Percentiles rank a stretch among this genome's conserved stretches.
Evolutionary conservation across 148 eudicot genomes (phyloP).

Genomic region (Arctostaphylos glauca): DNA sequence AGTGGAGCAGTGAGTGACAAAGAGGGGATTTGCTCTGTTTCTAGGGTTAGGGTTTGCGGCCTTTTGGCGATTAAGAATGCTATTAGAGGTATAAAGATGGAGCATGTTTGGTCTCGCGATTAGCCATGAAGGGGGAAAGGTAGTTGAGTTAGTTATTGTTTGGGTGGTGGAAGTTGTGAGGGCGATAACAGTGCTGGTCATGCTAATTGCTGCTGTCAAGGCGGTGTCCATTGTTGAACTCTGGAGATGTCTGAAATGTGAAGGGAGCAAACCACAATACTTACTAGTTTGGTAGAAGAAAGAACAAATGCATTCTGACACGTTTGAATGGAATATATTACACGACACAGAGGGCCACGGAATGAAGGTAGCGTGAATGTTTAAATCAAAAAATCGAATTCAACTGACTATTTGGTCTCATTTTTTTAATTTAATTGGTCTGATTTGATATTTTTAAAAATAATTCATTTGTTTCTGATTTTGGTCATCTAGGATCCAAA

Average conservation of each 20-base stretch:
- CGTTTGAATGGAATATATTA: neutral
- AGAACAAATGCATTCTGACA: constrained; percentile 30
- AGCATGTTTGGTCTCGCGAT: constrained; percentile 18
- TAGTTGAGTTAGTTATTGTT: neutral
- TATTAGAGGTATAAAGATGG: constrained; percentile 17
- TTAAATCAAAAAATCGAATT: no score
- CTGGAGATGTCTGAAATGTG: constrained; percentile 2
- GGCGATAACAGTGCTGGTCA: constrained; percentile 22
- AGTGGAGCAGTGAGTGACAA: constrained; percentile 46
- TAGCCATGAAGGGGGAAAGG: constrained; percentile 14
- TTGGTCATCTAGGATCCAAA: no score
- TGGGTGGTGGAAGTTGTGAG: constrained; percentile 21
- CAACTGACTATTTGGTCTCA: no score
- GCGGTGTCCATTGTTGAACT: constrained; percentile 29
- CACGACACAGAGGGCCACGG: no score
- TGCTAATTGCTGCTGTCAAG: constrained; percentile 13
- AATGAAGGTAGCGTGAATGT: no score
- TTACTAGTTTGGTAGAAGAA: constrained; percentile 8
- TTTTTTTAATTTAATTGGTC: no score
- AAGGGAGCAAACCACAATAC: neutral
- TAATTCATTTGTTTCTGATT: no score
- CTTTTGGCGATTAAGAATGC: constrained; percentile 21
- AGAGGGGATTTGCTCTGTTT: constrained; percentile 18
- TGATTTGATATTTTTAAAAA: no score
- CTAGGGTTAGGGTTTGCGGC: constrained; percentile 23